phyloP scores from a whole-genome alignment of 108 stramenopile species.

The Tribonema minus region DNA sequence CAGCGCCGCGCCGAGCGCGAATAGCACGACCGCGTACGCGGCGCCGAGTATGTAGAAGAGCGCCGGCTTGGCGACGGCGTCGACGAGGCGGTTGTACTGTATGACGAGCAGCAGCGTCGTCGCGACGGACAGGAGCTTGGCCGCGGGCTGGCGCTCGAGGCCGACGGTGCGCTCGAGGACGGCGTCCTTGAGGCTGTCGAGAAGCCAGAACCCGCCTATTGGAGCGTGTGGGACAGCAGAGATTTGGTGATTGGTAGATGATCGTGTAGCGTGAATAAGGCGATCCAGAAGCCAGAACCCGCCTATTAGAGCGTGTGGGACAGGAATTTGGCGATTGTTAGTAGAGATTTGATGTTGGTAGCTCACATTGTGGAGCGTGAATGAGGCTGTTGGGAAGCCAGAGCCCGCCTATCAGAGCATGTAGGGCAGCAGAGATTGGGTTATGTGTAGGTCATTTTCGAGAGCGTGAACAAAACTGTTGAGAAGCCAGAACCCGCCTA shows the following conservation, averaged over 20 bases:
- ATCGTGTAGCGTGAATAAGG: conserved; percentile 43
- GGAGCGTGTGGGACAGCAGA: neutral
- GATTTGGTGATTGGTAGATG: no score
- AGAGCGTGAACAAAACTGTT: conserved; percentile 47
- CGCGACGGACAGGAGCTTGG: conserved; percentile 42
- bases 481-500: conserved; percentile 52
- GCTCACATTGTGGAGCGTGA: conserved; percentile 47
- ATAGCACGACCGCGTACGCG: conserved; percentile 18
- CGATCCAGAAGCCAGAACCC: conserved; percentile 52
- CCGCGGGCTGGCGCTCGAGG: conserved; percentile 40
- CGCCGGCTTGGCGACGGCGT: conserved; percentile 30
- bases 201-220: conserved; percentile 55
- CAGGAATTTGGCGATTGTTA: no score
- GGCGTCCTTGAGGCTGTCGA: conserved; percentile 49
- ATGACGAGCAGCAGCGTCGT: conserved; percentile 44
- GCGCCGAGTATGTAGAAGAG: conserved; percentile 44
- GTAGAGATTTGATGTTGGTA: no score
- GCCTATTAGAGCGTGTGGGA: no score
- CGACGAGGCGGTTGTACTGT: conserved; percentile 46
- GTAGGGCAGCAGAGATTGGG: neutral
- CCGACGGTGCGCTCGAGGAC: conserved; percentile 49
- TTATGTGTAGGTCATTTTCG: no score
- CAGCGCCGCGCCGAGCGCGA: conserved; percentile 11
- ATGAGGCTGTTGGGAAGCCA: conserved; percentile 53
- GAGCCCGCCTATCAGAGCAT: conserved; percentile 38